Evolutionary conservation across 257 asterid species (phyloP).

Genomic region (Forsythia viridissima): DNA sequence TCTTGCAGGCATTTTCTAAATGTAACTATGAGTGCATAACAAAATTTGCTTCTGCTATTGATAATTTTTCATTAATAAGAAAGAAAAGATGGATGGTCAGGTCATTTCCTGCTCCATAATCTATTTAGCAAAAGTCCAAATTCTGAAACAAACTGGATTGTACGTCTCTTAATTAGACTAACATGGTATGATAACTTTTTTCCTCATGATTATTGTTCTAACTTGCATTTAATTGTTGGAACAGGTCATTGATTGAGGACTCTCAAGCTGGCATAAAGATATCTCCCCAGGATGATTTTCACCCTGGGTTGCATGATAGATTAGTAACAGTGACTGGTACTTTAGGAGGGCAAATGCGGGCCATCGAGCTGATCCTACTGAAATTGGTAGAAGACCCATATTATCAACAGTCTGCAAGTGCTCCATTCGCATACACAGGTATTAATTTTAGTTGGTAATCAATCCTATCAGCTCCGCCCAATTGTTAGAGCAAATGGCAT

Average conservation of each 20-base stretch:
- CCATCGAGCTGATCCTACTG: constrained; percentile 72
- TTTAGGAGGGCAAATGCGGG: constrained; percentile 74
- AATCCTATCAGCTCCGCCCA: not conserved
- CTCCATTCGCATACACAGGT: constrained; percentile 87
- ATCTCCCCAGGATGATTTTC: constrained; percentile 78
- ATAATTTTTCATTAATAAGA: not conserved
- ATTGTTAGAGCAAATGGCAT: not conserved
- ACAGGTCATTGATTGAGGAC: constrained; percentile 77
- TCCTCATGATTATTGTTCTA: not conserved
- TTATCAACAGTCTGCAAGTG: constrained; percentile 70
- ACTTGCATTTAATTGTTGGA: constrained; percentile 26
- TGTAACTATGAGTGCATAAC: not conserved
- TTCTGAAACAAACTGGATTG: not conserved
- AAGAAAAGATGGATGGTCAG: not conserved
- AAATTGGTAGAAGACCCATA: constrained; percentile 75
- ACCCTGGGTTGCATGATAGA: constrained; percentile 89
- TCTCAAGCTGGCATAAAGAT: constrained; percentile 81
- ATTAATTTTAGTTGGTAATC: constrained; percentile 12
- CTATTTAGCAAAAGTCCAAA: not conserved
- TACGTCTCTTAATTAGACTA: not conserved
- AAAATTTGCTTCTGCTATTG: not conserved
- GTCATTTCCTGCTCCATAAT: not conserved
- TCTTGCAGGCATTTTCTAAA: not conserved
- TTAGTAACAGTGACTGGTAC: constrained; percentile 76
- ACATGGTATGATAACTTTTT: not conserved